Evolutionary conservation across 176 grass and related monocot genomes (phyloP), one percentile per base, ranked within the genome.

Genomic region (Oryza glaberrima): DNA sequence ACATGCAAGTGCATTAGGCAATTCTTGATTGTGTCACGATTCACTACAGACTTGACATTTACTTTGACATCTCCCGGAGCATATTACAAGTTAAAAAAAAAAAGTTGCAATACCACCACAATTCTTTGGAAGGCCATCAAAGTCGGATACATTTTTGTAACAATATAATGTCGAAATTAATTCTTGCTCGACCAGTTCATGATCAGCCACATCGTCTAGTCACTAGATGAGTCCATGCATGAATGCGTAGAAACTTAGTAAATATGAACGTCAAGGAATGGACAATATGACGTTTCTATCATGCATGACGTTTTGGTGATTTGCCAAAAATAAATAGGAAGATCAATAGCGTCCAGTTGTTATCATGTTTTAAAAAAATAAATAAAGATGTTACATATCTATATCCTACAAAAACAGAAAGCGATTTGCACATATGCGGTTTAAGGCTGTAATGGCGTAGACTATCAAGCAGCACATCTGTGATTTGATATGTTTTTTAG

Each of bases 391-490:
- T 61, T 23, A 63, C 58, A 22, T 23, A 45, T 28, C 44, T 78
- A 16, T 32, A 26, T 67, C 67, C 58, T 9, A 32, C 64, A 74
- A 78, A 82, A 82, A 69, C n/a, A 73, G 88, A 85, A 67, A 67
- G 58, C 60, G 43, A 88, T 79, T 79, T 84, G 64, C 64, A 35
- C 64, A 5, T 46, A 84, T 68, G 35, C 35, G 44, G 68, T 79
- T 84, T 71, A 84, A 79, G 76, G 81, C 28, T 48, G 25, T 35
- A 38, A 83, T 61, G 58, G 58, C 19, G 56, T 23, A 63, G 2
- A 84, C 79, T 80, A 90, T 84, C 61, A 76, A 40, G 41, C 61
- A 76, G 30, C 72, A 75, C 28, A 76, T 90, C 73, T 77, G 20
- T 41, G 61, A 45, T 86, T 61, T 56, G 84, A 79, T 87, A 78